phyloP scores from a whole-genome alignment of 805 yeast species.

The Ogataea glucozyma region DNA sequence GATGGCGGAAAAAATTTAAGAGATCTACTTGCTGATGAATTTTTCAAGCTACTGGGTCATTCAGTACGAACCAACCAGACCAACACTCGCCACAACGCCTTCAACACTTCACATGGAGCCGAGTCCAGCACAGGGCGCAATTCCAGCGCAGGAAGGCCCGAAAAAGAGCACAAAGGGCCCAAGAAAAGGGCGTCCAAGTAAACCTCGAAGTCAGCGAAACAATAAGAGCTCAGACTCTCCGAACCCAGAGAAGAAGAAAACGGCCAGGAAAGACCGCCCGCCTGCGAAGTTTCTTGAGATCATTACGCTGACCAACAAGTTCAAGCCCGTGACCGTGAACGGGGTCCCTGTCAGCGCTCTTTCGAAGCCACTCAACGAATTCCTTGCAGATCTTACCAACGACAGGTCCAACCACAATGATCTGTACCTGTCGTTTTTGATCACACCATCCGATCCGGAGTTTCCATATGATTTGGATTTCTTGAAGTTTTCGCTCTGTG shows the following conservation, averaged over 20 bases:
- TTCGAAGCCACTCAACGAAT: slow-evolving; percentile 22
- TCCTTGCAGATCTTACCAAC: slow-evolving; percentile 15
- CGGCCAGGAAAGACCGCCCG: slow-evolving; percentile 5
- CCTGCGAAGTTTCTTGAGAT: slow-evolving; percentile 26
- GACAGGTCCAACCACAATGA: slow-evolving; percentile 20
- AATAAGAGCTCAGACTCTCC: background rate
- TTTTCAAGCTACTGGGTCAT: no score
- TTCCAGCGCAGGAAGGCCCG: background rate
- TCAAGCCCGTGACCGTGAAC: slow-evolving; percentile 33
- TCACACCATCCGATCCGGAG: slow-evolving; percentile 68
- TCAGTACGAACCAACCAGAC: no score
- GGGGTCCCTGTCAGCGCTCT: slow-evolving; percentile 28
- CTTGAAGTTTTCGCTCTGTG: slow-evolving; percentile 52
- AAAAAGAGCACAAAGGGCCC: background rate
- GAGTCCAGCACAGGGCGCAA: no score
- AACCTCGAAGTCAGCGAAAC: background rate
- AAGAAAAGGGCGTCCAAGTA: no score
- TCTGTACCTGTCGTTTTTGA: slow-evolving; percentile 45
- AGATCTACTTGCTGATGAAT: no score
- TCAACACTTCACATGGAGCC: no score
- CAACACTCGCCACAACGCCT: no score
- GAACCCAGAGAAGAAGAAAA: background rate
- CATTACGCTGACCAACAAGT: slow-evolving; percentile 21
- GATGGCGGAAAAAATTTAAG: background rate
- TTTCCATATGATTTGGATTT: slow-evolving; percentile 63